These are phyloP conservation scores for Candida chilensis DNA, from an alignment of 805 yeast species.

Conservation along the genomic window DNA sequence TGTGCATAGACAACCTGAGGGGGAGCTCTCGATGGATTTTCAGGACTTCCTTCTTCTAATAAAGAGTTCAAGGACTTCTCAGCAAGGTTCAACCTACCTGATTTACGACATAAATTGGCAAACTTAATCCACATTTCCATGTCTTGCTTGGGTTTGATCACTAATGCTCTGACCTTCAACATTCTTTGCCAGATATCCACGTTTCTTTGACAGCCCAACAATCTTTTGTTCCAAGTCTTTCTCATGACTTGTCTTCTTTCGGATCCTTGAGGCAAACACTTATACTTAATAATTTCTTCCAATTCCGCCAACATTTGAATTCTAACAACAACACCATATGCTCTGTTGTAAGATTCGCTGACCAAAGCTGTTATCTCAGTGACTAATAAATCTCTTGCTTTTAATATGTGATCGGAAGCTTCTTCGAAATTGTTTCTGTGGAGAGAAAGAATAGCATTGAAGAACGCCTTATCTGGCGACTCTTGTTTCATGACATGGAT, in stretches of 20 bases:
- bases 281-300: slow-evolving; percentile 89
- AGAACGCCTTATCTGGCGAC: slow-evolving; percentile 92
- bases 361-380: slow-evolving; percentile 93
- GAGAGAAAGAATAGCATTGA: slow-evolving; percentile 79
- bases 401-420: slow-evolving; percentile 68
- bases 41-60: slow-evolving; percentile 64
- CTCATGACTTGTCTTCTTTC: slow-evolving; percentile 73
- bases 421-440: slow-evolving; percentile 82
- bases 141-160: slow-evolving; percentile 90
- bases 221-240: slow-evolving; percentile 88
- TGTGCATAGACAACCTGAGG: slow-evolving; percentile 98
- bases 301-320: slow-evolving; percentile 96
- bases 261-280: slow-evolving; percentile 74
- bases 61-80: slow-evolving; percentile 82
- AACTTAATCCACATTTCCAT: slow-evolving; percentile 98
- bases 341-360: slow-evolving; percentile 92
- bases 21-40: slow-evolving; percentile 66
- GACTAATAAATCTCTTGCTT: slow-evolving; percentile 82
- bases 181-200: slow-evolving; percentile 99
- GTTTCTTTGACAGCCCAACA: slow-evolving; percentile 90
- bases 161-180: slow-evolving; percentile 86
- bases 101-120: slow-evolving; percentile 91
- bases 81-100: slow-evolving; percentile 86
- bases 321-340: slow-evolving; percentile 92
- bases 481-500: slow-evolving; percentile 84